Conservation (phyloP, 1,284 basidiomycete genomes). For the Ceratobasidium sp. region DNA sequence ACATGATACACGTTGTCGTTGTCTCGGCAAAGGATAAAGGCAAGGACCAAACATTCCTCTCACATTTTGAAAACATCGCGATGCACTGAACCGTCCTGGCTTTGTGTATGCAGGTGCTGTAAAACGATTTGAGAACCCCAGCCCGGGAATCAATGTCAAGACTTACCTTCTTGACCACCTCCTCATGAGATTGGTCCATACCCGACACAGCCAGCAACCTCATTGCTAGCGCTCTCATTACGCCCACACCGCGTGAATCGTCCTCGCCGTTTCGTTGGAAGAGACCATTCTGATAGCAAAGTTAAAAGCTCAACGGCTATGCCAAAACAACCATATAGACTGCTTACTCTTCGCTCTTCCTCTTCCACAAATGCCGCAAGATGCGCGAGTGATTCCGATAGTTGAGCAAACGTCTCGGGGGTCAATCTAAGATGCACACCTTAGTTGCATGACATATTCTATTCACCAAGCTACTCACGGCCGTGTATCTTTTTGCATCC, state of each 20-base stretch:
- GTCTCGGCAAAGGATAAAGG: too few relatives aligned
- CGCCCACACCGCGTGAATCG: conserved; percentile 25
- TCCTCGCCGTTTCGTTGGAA: too few relatives aligned
- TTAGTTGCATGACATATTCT: not conserved
- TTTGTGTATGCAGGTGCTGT: not conserved
- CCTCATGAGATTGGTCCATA: conserved; percentile 17
- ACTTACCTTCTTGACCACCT: conserved; percentile 8
- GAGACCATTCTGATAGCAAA: too few relatives aligned
- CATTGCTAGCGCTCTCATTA: conserved; percentile 38
- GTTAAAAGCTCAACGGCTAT: too few relatives aligned
- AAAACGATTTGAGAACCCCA: not conserved
- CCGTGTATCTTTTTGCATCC: conserved; percentile 38
- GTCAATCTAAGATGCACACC: conserved; percentile 14
- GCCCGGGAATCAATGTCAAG: not conserved
- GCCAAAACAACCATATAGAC: too few relatives aligned
- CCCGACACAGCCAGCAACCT: conserved; percentile 23
- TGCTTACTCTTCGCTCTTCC: conserved; percentile 37
- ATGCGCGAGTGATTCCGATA: conserved; percentile 39
- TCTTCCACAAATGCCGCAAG: conserved; percentile 30
- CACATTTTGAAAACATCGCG: too few relatives aligned
- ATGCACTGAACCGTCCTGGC: too few relatives aligned
- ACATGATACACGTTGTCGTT: too few relatives aligned
- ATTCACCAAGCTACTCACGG: conserved; percentile 5
- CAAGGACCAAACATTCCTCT: too few relatives aligned
- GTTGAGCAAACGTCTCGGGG: conserved; percentile 41